Evolutionary conservation across 257 asterid species (phyloP), one percentile per base, ranked within the genome.

Genomic region (Fraxinus pennsylvanica): DNA sequence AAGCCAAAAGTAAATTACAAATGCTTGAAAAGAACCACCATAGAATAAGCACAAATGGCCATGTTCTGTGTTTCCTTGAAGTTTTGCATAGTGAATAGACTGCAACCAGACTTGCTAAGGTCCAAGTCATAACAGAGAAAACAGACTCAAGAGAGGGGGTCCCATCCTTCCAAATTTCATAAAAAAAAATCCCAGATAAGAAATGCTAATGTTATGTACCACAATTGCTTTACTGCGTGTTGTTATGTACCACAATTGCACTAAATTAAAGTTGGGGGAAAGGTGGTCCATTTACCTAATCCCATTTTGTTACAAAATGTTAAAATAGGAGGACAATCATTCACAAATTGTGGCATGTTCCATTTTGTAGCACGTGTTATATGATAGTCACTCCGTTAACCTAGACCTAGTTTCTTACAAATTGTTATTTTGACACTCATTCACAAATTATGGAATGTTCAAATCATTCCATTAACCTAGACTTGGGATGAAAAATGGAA

Each of bases 21-120:
- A 84, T 13, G 75, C 80, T 67, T 9, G 92, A 82, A 86, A 84
- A 82, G 1, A 85, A 59, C 98, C 98, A 94, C 27, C 27, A 25
- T 25, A 25, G 27, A 25, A 25, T 25, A 25, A 25, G 27, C 27
- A 25, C 27, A 25, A 25, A 25, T 25, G 27, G 27, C 27, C 27
- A 25, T 25, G 27, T 25, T 25, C 27, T 25, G 27, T 25, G 27
- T 25, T 25, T 25, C 27, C 27, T 25, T 25, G 27, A 25, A 25
- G 27, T 25, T 25, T 25, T 25, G 27, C 27, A 25, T 25, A 25
- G 27, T 25, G 27, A 25, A 25, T 25, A 25, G 27, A 25, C 27
- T 25, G 27, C 27, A 25, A 25, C 27, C 27, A 25, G 27, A 25
- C 27, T 25, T 25, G 27, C 27, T 25, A 25, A 25, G 27, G 27